These are phyloP conservation scores for Leucocoprinus sp. DNA, from an alignment of 768 basidiomycete species.

Conservation along the genomic window DNA sequence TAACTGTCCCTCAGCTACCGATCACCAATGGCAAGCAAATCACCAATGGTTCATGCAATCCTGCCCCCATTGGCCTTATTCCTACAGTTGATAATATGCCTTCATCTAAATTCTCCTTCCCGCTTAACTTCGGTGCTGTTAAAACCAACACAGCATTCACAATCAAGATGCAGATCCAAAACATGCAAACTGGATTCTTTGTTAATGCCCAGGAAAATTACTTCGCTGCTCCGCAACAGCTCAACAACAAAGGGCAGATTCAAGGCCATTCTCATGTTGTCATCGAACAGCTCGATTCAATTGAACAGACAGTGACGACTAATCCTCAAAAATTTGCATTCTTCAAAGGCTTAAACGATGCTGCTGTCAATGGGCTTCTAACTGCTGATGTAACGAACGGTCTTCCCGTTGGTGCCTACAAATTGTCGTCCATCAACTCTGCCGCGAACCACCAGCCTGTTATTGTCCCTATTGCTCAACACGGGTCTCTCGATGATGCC, in stretches of 20 bases:
- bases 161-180: constrained; percentile 27
- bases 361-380: constrained; percentile 42
- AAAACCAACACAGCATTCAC: constrained; percentile 35
- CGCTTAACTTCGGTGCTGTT: constrained; percentile 31
- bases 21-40: constrained; percentile 45
- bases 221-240: constrained; percentile 41
- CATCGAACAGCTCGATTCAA: constrained; percentile 34
- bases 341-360: constrained; percentile 53
- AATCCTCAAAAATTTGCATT: constrained; percentile 50
- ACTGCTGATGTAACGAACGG: constrained; percentile 39
- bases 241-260: constrained; percentile 34
- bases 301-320: constrained; percentile 34
- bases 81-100: constrained; percentile 37
- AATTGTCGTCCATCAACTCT: constrained; percentile 43
- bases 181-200: constrained; percentile 40
- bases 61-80: constrained; percentile 42
- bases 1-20: constrained; percentile 31
- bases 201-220: constrained; percentile 43
- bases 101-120: constrained; percentile 36
- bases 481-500: constrained; percentile 40
- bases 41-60: constrained; percentile 43
- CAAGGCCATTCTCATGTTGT: constrained; percentile 53
- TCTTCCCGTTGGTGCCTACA: constrained; percentile 51
- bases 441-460: constrained; percentile 43
- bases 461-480: constrained; percentile 41